These are phyloP conservation scores for Trichoderma sp. DNA, from an alignment of 2,329 filamentous ascomycete genomes.

Conservation along the genomic window DNA sequence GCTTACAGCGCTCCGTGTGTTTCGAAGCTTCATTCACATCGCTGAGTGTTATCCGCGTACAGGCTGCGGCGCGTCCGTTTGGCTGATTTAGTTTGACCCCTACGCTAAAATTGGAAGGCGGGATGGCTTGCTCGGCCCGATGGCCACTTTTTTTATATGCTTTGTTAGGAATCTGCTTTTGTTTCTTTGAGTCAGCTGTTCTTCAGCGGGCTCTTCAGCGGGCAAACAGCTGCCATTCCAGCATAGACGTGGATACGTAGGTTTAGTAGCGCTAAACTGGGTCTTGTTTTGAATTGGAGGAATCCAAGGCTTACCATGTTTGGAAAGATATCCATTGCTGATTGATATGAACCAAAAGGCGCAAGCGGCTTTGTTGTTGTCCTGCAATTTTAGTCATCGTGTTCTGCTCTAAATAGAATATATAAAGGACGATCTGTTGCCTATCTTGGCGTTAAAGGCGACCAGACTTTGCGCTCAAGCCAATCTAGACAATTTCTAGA, in stretches of 20 bases:
- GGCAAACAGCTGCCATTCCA: background rate
- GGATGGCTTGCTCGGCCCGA: constrained; percentile 16
- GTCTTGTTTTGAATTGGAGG: background rate
- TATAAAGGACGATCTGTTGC: constrained; percentile 15
- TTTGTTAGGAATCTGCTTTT: background rate
- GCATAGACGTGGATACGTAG: constrained; percentile 3
- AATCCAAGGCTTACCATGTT: background rate
- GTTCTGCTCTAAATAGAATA: background rate
- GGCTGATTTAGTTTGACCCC: background rate
- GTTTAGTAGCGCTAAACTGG: background rate
- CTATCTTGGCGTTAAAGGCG: background rate
- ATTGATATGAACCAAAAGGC: background rate
- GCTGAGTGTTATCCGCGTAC: background rate
- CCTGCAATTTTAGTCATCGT: background rate
- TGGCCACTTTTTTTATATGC: constrained; percentile 1
- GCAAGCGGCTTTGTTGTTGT: background rate
- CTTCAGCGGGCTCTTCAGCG: background rate
- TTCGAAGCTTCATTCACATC: background rate
- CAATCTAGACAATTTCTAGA: background rate
- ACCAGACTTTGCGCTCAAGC: constrained; percentile 5
- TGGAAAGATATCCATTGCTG: background rate
- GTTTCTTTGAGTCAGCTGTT: constrained; percentile 1
- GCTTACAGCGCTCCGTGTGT: background rate
- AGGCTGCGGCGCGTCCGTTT: background rate
- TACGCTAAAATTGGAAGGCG: constrained; percentile 15